Evolutionary conservation across 2,329 filamentous ascomycete species (phyloP).

Genomic region (Colletotrichum trifolii): DNA sequence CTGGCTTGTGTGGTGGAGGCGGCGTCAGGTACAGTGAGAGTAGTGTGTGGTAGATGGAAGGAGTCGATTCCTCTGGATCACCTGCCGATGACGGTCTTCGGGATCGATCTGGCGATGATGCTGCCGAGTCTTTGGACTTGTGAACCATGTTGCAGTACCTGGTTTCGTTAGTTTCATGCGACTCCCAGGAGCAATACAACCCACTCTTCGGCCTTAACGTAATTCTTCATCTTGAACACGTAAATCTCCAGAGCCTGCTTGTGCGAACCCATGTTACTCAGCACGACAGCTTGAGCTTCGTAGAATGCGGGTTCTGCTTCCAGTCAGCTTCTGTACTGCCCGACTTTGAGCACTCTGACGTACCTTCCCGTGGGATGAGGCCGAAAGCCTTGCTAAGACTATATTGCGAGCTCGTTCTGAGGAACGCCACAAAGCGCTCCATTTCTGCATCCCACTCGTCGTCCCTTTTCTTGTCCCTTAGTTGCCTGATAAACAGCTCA

Average conservation of each 20-base stretch:
- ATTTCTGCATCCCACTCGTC: constrained; percentile 68
- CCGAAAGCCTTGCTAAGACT: constrained; percentile 81
- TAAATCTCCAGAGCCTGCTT: constrained; percentile 97
- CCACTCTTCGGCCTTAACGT: constrained; percentile 91
- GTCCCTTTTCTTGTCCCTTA: constrained; percentile 55
- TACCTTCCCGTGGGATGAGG: constrained; percentile 83
- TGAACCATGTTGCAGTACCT: constrained; percentile 93
- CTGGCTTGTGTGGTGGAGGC: constrained; percentile 75
- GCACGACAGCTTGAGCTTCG: constrained; percentile 88
- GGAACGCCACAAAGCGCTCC: constrained; percentile 76
- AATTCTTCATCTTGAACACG: constrained; percentile 92
- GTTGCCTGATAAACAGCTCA: constrained; percentile 73
- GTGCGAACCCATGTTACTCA: constrained; percentile 95
- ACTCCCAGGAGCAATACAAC: constrained; percentile 44
- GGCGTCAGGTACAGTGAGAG: constrained; percentile 90
- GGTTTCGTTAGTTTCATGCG: constrained; percentile 36
- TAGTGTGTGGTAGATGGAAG: constrained; percentile 91
- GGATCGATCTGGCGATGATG: constrained; percentile 48
- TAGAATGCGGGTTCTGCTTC: constrained; percentile 81
- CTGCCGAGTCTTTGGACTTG: constrained; percentile 63
- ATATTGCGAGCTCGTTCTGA: constrained; percentile 83
- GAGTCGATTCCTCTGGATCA: constrained; percentile 62
- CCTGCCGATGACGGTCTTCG: constrained; percentile 45
- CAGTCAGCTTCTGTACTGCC: constrained; percentile 33
- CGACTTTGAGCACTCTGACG: constrained; percentile 42